Conservation (phyloP, 2,329 filamentous ascomycete species). For the Domatiomyces catenatus region DNA sequence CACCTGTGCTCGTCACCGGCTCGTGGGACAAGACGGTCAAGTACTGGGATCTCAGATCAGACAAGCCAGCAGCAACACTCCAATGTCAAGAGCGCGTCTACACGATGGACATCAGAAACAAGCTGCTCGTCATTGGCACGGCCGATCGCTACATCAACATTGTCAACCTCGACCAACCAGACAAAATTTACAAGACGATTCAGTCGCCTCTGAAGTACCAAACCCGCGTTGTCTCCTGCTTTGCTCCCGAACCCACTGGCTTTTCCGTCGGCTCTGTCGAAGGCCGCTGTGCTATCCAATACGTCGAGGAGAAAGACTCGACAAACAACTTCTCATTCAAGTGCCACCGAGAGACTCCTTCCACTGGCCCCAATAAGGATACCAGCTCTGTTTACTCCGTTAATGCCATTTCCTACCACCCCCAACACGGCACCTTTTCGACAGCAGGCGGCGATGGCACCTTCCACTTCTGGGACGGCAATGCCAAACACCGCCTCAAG, state of each 20-base stretch:
- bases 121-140: conserved; percentile 79
- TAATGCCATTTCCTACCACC: conserved; percentile 96
- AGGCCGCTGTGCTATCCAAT: conserved; percentile 93
- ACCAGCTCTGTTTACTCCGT: conserved; percentile 83
- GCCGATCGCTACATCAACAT: conserved; percentile 95
- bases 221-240: conserved; percentile 88
- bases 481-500: conserved; percentile 75
- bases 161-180: conserved; percentile 74
- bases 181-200: conserved; percentile 87
- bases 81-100: conserved; percentile 47
- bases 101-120: conserved; percentile 77
- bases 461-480: conserved; percentile 67
- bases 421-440: conserved; percentile 91
- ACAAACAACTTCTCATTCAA: conserved; percentile 97
- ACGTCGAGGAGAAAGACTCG: conserved; percentile 89
- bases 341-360: conserved; percentile 74
- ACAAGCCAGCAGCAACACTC: conserved; percentile 30
- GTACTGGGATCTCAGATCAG: conserved; percentile 41
- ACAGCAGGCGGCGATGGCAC: conserved; percentile 91
- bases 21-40: conserved; percentile 45
- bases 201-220: conserved; percentile 98
- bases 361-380: conserved; percentile 40
- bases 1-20: conserved; percentile 76
- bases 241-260: conserved; percentile 64
- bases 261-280: conserved; percentile 96